These are phyloP conservation scores for Diaporthe citriasiana DNA, from an alignment of 2,329 filamentous ascomycete genomes.

Conservation along the genomic window DNA sequence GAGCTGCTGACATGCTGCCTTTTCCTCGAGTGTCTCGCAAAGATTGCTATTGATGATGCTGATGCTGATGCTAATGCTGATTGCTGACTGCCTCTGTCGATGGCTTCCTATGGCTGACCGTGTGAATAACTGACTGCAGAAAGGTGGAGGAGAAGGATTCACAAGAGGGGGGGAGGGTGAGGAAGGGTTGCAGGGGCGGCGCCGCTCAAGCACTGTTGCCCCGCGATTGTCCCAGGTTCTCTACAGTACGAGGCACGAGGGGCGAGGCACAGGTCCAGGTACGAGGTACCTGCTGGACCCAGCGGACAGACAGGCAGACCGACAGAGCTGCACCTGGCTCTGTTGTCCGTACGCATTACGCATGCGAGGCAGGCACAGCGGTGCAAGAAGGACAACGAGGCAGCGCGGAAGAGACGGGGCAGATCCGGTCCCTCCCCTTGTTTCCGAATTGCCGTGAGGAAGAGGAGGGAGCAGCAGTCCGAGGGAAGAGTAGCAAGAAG, in stretches of 20 bases:
- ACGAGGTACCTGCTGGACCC: background rate
- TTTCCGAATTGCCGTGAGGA: slow-evolving; percentile 1
- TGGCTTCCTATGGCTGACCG: slow-evolving; percentile 11
- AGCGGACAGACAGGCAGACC: background rate
- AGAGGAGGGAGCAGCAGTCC: background rate
- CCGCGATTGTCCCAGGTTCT: slow-evolving; percentile 30
- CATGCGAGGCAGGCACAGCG: slow-evolving; percentile 1
- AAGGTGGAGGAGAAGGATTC: slow-evolving; percentile 21
- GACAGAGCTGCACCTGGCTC: no score
- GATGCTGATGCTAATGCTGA: background rate
- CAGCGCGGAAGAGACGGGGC: slow-evolving; percentile 6
- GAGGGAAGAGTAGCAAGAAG: slow-evolving; percentile 7
- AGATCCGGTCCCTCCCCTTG: slow-evolving; percentile 20
- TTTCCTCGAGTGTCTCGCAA: slow-evolving; percentile 2
- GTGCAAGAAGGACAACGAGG: background rate
- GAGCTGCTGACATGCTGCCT: background rate
- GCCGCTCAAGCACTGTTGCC: slow-evolving; percentile 10
- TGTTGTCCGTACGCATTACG: background rate
- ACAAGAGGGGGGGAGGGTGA: background rate
- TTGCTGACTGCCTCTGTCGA: background rate
- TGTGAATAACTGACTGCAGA: background rate
- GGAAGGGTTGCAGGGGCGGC: no score
- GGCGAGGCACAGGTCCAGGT: background rate
- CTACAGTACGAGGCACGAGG: background rate
- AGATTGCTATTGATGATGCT: background rate